Evolutionary conservation across 163 green algal genomes (phyloP).

Genomic region (Smithsoniella earleae): DNA sequence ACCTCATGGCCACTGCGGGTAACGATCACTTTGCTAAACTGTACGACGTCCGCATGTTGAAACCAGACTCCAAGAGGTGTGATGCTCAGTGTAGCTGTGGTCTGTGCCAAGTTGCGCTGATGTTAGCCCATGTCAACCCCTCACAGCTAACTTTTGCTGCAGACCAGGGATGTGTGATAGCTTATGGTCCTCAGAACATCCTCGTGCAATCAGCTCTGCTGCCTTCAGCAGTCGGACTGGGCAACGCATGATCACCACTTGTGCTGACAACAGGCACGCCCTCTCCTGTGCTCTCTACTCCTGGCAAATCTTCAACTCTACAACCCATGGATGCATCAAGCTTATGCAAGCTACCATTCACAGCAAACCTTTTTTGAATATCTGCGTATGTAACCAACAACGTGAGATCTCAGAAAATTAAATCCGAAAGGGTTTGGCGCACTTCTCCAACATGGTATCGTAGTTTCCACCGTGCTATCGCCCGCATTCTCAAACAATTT

Average conservation of each 20-base stretch:
- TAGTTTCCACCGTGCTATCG: background rate
- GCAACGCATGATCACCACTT: slow-evolving; percentile 76
- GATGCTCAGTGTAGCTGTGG: too few relatives aligned
- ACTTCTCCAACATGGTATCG: background rate
- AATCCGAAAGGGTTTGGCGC: too few relatives aligned
- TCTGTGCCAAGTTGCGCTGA: too few relatives aligned
- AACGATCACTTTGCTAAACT: slow-evolving; percentile 44
- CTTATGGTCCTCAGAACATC: slow-evolving; percentile 55
- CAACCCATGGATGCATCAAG: too few relatives aligned
- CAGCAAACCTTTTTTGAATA: too few relatives aligned
- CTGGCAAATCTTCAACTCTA: too few relatives aligned
- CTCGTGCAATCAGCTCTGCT: slow-evolving; percentile 61
- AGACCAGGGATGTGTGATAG: slow-evolving; percentile 31
- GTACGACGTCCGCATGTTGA: slow-evolving; percentile 38
- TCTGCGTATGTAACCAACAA: too few relatives aligned
- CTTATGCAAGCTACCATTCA: too few relatives aligned
- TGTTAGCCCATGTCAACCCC: background rate
- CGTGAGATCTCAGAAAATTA: too few relatives aligned
- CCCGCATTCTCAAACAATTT: background rate
- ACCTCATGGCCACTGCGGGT: slow-evolving; percentile 58
- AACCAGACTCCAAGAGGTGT: too few relatives aligned
- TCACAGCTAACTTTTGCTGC: background rate
- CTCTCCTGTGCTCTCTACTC: too few relatives aligned
- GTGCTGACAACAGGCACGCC: slow-evolving; percentile 48
- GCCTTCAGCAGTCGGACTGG: slow-evolving; percentile 64